Evolutionary conservation across 2,329 filamentous ascomycete species (phyloP).

Genomic region (Claviceps citrina): DNA sequence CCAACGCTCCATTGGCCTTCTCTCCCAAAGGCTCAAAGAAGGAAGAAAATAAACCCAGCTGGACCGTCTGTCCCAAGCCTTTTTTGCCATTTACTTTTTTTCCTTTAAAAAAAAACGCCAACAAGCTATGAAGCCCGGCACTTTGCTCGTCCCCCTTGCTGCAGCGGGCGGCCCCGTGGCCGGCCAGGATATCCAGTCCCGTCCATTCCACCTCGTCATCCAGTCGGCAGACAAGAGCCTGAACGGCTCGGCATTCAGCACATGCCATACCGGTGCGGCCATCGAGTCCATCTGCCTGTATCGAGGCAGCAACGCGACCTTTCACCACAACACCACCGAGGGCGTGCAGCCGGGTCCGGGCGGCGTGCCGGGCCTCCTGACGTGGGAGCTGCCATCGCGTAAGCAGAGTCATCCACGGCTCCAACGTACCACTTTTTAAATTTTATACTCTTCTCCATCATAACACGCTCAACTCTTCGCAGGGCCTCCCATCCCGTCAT

Average conservation of each 20-base stretch:
- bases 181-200: constrained; percentile 9
- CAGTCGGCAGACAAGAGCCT: constrained; percentile 7
- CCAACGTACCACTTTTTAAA: neutral
- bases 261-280: constrained; percentile 11
- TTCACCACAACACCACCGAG: constrained; percentile 9
- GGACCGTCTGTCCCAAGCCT: too few species aligned
- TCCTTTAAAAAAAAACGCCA: too few species aligned
- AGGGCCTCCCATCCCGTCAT: constrained; percentile 2
- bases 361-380: constrained; percentile 6
- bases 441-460: too few species aligned
- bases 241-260: constrained; percentile 6
- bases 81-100: too few species aligned
- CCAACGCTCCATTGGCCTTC: too few species aligned
- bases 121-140: constrained; percentile 7
- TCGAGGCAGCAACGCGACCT: neutral
- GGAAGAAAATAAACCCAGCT: too few species aligned
- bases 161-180: constrained; percentile 3
- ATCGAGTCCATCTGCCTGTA: constrained; percentile 10
- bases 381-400: constrained; percentile 6
- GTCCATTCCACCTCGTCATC: constrained; percentile 11
- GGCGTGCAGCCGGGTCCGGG: constrained; percentile 3
- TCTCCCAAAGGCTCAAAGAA: too few species aligned
- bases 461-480: neutral
- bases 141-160: constrained; percentile 1
- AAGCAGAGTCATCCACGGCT: neutral